Conservation (phyloP, 768 basidiomycete genomes). For the Termitomyces sp. region DNA sequence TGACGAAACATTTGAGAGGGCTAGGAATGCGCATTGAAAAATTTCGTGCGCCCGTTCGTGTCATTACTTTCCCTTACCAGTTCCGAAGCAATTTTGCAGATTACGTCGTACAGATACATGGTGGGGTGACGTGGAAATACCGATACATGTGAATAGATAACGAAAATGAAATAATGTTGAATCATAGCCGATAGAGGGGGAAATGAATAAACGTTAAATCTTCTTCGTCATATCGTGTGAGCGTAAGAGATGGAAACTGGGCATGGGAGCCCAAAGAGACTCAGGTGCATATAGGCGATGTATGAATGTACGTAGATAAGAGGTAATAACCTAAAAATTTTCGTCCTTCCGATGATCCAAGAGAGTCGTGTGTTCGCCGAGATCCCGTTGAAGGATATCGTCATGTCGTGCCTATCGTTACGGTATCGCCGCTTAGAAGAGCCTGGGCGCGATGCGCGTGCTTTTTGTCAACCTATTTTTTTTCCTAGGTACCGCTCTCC, state of each 20-base stretch:
- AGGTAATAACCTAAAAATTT: not conserved
- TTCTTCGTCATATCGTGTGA: not conserved
- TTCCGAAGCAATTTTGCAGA: not conserved
- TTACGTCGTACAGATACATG: not conserved
- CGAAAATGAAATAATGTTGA: not conserved
- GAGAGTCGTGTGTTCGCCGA: slow-evolving; percentile 2
- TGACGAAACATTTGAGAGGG: not conserved
- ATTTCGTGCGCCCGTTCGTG: not conserved
- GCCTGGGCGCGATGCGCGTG: slow-evolving; percentile 52
- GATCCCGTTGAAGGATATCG: not conserved
- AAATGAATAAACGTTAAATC: not conserved
- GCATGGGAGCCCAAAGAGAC: not conserved
- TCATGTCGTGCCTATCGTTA: slow-evolving; percentile 1
- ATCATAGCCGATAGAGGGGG: not conserved
- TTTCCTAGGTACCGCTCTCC: not conserved
- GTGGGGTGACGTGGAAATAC: not conserved
- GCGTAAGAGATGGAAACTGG: too few species aligned
- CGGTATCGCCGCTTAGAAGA: slow-evolving; percentile 30
- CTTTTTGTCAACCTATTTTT: slow-evolving; percentile 46
- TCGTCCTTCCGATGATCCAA: not conserved
- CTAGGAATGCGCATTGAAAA: too few species aligned
- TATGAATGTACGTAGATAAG: not conserved
- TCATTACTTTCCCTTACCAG: not conserved
- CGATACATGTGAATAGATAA: not conserved
- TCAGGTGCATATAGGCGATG: not conserved